Base-by-base conservation (phyloP, 768 basidiomycete species). In the Lactarius akahatsu region DNA sequence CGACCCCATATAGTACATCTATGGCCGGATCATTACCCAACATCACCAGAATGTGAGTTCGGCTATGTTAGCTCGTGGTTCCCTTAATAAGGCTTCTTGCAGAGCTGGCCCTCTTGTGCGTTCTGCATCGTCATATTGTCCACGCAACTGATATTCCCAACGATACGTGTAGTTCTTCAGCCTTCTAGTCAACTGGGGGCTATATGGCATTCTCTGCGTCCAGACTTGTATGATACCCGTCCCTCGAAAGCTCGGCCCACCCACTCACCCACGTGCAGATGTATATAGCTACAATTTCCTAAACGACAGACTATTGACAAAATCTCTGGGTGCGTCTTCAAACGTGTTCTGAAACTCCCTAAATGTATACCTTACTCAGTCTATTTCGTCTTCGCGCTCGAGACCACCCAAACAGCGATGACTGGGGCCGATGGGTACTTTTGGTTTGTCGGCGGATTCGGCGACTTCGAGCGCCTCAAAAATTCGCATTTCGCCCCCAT, bases 391-490 rank as follows among this genome's bases (percentile, higher is more conserved):
- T 74, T 75, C 52, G n/a, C 69, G 8, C 23, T 72, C 36, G 75
- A 76, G 58, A 68, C 69, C 0, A 34, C 69, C 13, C 77, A 77
- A 65, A 70, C 71, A 20, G 61, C 58, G 16, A 62, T 77, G 54
- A 69, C 60, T 41, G 73, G 69, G 10, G 72, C 68, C 6, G 76
- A 78, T 60, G 69, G 69, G 6, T 72, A 71, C 58, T 72, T 70
- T 63, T 74, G 73, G 72, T 77, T 72, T 66, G 72, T 63, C 15
- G 50, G 72, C 0, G 74, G 74, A 36, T 77, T 75, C 52, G 77
- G 76, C 15, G 67, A 77, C 56, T 32, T 77, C 30, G 57, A 56
- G 5, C 63, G 62, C 23, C 72, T 77, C n/a, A 65, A 64, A 4
- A 41, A 62, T 5, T 64, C 73, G 2, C 64, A 73, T 23, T 69